phyloP scores from a whole-genome alignment of 2,329 filamentous ascomycete species.

The Hymenoscyphus fraxineus region DNA sequence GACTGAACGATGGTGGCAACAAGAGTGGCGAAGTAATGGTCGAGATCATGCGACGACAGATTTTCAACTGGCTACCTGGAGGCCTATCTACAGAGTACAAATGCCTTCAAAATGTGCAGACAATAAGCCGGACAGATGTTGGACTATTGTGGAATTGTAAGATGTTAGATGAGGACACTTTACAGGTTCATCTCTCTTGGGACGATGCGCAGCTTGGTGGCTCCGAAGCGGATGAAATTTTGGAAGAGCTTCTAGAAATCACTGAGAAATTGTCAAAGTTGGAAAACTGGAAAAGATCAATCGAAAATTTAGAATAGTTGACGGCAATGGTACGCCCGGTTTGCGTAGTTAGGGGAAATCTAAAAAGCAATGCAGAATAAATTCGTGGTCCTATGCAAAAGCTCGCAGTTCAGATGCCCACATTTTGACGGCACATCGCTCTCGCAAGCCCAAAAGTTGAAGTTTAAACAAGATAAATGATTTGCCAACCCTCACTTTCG shows the following conservation, averaged over 20 bases:
- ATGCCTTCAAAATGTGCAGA: conserved; percentile 10
- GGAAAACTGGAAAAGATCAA: background rate
- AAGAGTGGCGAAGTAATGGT: conserved; percentile 12
- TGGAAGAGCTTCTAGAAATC: conserved; percentile 11
- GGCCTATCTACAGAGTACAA: background rate
- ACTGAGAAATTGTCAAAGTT: conserved; percentile 27
- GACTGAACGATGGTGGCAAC: conserved; percentile 5
- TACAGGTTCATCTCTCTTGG: conserved; percentile 13
- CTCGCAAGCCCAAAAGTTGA: too few relatives aligned
- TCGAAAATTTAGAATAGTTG: background rate
- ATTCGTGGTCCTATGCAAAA: too few relatives aligned
- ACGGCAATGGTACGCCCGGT: background rate
- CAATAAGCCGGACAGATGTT: conserved; percentile 15
- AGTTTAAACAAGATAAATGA: too few relatives aligned
- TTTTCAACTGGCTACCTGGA: conserved; percentile 17
- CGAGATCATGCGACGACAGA: conserved; percentile 13
- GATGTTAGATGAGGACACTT: conserved; percentile 13
- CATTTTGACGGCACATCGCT: too few relatives aligned
- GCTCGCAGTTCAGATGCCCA: too few relatives aligned
- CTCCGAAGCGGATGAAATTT: conserved; percentile 12
- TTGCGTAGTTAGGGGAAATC: background rate
- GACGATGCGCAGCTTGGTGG: conserved; percentile 14
- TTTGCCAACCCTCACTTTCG: too few relatives aligned
- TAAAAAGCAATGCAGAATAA: background rate
- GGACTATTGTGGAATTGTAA: conserved; percentile 17